These are phyloP conservation scores for Penicillium sp. DNA, from an alignment of 2,329 filamentous ascomycete species.

Conservation along the genomic window DNA sequence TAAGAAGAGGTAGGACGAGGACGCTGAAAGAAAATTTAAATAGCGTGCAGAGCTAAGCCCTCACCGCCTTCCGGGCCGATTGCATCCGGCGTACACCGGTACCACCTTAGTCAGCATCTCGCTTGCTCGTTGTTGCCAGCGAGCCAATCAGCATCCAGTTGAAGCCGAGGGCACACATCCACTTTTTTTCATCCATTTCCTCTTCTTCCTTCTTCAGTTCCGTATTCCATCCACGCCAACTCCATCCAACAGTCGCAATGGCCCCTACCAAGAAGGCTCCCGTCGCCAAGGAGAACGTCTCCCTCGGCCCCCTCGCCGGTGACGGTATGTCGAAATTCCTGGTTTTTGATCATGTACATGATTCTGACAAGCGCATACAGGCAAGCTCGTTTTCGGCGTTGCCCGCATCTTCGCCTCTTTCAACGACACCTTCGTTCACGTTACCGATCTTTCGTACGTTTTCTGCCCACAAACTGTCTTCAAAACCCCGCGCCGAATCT, in stretches of 20 bases:
- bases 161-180: constrained; percentile 41
- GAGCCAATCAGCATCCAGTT: constrained; percentile 31
- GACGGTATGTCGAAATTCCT: constrained; percentile 66
- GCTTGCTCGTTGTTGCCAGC: constrained; percentile 22
- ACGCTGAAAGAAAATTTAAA: constrained; percentile 27
- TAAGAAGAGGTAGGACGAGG: not conserved
- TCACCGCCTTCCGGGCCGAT: constrained; percentile 35
- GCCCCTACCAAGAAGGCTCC: constrained; percentile 77
- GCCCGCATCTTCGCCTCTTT: constrained; percentile 96
- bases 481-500: not conserved
- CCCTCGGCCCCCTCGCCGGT: constrained; percentile 91
- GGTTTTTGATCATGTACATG: not conserved
- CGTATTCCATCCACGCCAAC: constrained; percentile 45
- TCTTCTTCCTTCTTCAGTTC: constrained; percentile 29
- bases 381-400: constrained; percentile 97
- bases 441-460: constrained; percentile 93
- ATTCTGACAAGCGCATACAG: constrained; percentile 47
- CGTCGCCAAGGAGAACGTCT: constrained; percentile 95
- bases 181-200: constrained; percentile 29
- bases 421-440: constrained; percentile 95
- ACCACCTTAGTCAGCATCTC: constrained; percentile 23
- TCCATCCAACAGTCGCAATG: constrained; percentile 65
- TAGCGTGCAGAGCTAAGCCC: constrained; percentile 18
- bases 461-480: not conserved
- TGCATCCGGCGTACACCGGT: constrained; percentile 3